Evolutionary conservation across 2,329 filamentous ascomycete species (phyloP).

Genomic region (Laburnicola sp.): DNA sequence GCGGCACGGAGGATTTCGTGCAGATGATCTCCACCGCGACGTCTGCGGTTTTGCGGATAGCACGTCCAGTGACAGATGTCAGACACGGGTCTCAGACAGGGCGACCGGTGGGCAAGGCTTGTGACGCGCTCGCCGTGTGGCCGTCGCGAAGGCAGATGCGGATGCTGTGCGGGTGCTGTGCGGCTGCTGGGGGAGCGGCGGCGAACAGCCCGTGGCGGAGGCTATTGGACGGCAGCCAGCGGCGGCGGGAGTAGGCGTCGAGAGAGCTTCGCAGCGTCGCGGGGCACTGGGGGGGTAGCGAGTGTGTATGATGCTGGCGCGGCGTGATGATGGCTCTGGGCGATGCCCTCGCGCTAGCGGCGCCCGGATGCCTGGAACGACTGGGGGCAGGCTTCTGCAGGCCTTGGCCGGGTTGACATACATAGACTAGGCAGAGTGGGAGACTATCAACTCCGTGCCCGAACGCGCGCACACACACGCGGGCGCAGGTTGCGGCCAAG

Average conservation of each 20-base stretch:
- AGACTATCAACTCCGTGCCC: neutral
- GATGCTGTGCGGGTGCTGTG: constrained; percentile 5
- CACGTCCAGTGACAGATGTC: constrained; percentile 42
- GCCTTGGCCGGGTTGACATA: too few species aligned
- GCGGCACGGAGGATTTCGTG: constrained; percentile 54
- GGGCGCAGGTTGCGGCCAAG: constrained; percentile 1
- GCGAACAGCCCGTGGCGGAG: constrained; percentile 23
- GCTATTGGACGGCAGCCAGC: constrained; percentile 32
- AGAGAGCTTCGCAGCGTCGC: constrained; percentile 3
- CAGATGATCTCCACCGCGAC: constrained; percentile 54
- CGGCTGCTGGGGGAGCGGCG: constrained; percentile 10
- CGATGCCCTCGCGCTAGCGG: constrained; percentile 4
- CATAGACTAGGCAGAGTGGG: too few species aligned
- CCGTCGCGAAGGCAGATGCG: constrained; percentile 16
- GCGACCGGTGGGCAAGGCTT: constrained; percentile 40
- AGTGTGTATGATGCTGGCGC: neutral
- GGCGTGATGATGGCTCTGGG: neutral
- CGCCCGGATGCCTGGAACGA: constrained; percentile 5
- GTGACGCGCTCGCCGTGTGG: constrained; percentile 34
- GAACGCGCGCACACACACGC: neutral
- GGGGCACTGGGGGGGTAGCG: neutral
- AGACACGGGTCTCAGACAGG: constrained; percentile 42
- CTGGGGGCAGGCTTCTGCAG: too few species aligned
- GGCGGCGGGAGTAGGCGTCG: constrained; percentile 12
- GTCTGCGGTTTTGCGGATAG: constrained; percentile 23